Conservation (phyloP, 1,284 basidiomycete genomes). For the Exsudoporus floridanus region DNA sequence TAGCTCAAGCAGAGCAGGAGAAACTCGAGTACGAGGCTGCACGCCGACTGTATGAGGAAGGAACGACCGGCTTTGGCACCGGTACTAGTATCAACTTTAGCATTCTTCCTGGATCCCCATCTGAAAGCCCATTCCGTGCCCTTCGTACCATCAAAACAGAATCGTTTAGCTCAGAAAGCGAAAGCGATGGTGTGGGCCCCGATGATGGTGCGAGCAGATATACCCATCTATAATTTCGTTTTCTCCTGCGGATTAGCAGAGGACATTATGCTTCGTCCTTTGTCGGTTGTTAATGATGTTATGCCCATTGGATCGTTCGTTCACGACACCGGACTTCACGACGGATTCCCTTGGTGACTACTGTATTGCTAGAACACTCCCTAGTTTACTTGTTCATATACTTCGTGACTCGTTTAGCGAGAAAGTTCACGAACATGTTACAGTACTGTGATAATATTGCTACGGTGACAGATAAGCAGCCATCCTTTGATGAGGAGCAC, state of each 20-base stretch:
- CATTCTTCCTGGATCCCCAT: slow-evolving; percentile 64
- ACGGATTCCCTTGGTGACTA: slow-evolving; percentile 21
- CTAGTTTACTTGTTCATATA: slow-evolving; percentile 38
- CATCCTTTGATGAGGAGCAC: slow-evolving; percentile 79
- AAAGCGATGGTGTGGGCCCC: slow-evolving; percentile 56
- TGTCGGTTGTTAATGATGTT: slow-evolving; percentile 10
- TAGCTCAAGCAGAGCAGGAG: slow-evolving; percentile 88
- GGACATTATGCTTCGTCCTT: slow-evolving; percentile 4
- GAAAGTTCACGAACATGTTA: slow-evolving; percentile 25
- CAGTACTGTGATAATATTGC: slow-evolving; percentile 28
- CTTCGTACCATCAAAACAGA: slow-evolving; percentile 61
- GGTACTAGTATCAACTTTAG: slow-evolving; percentile 76
- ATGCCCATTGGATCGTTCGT: slow-evolving; percentile 21
- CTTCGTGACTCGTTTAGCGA: slow-evolving; percentile 22
- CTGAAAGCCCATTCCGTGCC: slow-evolving; percentile 43
- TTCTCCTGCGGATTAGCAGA: slow-evolving; percentile 3
- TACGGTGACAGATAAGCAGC: slow-evolving; percentile 49
- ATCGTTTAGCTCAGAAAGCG: slow-evolving; percentile 53
- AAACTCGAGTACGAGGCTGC: slow-evolving; percentile 89
- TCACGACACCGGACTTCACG: slow-evolving; percentile 38
- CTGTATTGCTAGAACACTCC: slow-evolving; percentile 43
- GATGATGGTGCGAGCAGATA: slow-evolving; percentile 46
- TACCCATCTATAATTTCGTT: slow-evolving; percentile 26
- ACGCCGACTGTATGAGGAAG: slow-evolving; percentile 80
- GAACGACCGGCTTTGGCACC: slow-evolving; percentile 63